These are phyloP conservation scores for Raphanus sativus DNA, from an alignment of 345 rosid species.

Conservation along the genomic window DNA sequence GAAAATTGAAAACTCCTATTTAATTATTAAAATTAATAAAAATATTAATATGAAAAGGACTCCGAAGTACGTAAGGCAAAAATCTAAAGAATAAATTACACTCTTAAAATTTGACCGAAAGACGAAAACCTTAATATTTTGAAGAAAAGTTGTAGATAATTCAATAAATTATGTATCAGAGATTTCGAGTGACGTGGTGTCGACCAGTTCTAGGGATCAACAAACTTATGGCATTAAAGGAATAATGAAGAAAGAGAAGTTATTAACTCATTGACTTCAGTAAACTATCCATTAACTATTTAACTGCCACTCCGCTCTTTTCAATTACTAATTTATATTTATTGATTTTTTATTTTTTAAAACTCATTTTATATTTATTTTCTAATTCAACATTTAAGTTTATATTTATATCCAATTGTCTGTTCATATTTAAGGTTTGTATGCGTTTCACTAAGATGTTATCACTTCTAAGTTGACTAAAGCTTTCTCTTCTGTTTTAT, in stretches of 20 bases:
- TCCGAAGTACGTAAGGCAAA: conserved; percentile 21
- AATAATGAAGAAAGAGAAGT: not conserved
- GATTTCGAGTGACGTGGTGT: conserved; percentile 35
- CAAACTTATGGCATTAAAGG: conserved; percentile 10
- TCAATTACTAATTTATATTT: not conserved
- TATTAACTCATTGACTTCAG: conserved; percentile 1
- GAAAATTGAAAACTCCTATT: no score
- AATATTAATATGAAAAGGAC: not conserved
- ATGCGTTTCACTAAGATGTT: not conserved
- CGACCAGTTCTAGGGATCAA: conserved; percentile 31
- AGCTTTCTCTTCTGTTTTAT: not conserved
- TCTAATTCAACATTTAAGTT: not conserved
- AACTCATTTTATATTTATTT: no score
- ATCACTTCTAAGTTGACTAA: not conserved
- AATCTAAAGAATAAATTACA: conserved; percentile 2
- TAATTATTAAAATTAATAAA: no score
- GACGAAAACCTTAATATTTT: conserved; percentile 3
- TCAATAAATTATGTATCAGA: conserved; percentile 23
- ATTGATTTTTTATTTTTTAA: no score
- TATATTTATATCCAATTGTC: not conserved
- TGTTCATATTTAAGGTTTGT: not conserved
- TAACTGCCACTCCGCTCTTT: not conserved
- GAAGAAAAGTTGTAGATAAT: conserved; percentile 7
- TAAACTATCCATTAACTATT: not conserved
- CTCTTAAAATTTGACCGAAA: conserved; percentile 14